A percentile compares a stretch with the other conserved stretches of the same genome.
These are phyloP conservation scores for Coemansia sp. DNA, from an alignment of 192 early-diverging fungal genomes.

Conservation along the genomic window DNA sequence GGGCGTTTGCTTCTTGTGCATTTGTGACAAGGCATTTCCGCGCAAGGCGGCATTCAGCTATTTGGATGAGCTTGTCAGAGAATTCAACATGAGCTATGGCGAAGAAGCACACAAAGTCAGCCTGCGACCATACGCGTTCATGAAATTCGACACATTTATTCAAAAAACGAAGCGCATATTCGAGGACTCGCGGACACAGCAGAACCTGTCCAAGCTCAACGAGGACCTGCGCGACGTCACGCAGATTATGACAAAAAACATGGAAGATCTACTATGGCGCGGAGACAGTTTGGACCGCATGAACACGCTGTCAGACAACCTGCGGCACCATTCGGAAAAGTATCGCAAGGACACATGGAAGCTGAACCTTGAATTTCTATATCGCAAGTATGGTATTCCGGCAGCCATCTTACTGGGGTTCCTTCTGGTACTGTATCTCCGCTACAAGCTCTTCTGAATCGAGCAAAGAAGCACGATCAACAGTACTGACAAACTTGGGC, in stretches of 20 bases:
- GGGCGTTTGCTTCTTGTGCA: conserved; percentile 90
- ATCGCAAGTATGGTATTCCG: conserved; percentile 93
- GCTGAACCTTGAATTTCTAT: conserved; percentile 85
- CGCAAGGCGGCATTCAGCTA: conserved; percentile 92
- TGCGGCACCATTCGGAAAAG: conserved; percentile 73
- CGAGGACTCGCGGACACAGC: conserved; percentile 90
- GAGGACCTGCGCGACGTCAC: conserved; percentile 96
- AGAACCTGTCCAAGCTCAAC: conserved; percentile 89
- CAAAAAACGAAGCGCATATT: conserved; percentile 97
- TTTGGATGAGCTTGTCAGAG: conserved; percentile 90
- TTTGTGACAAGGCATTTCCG: conserved; percentile 92
- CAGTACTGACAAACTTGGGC: neutral
- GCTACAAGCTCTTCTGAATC: conserved; percentile 46
- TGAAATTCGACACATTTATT: conserved; percentile 98
- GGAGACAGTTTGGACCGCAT: conserved; percentile 82
- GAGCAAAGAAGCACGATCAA: neutral
- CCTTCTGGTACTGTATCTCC: conserved; percentile 75
- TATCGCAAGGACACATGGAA: conserved; percentile 85
- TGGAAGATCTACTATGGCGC: conserved; percentile 91
- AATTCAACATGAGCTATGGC: conserved; percentile 93
- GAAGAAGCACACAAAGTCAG: conserved; percentile 78
- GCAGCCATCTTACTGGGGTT: conserved; percentile 75
- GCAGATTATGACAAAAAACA: conserved; percentile 98
- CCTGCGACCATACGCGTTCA: conserved; percentile 94
- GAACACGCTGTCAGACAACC: conserved; percentile 62